Conservation (phyloP, 805 yeast species). For the Metschnikowia dekortorum region DNA sequence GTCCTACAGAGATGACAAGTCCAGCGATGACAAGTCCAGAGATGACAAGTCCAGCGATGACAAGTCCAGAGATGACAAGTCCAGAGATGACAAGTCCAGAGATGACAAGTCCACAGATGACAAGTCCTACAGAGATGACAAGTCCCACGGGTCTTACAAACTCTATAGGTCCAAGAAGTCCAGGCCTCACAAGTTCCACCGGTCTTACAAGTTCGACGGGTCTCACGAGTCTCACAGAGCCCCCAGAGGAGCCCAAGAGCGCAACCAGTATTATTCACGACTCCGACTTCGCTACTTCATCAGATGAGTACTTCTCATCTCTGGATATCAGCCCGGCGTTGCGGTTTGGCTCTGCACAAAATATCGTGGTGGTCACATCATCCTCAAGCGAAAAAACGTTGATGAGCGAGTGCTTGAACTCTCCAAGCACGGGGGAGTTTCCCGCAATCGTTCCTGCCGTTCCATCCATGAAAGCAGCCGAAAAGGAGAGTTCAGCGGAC, state of each 20-base stretch:
- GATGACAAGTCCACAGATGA: too few species aligned
- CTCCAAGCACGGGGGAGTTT: not conserved
- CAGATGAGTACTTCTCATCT: constrained; percentile 32
- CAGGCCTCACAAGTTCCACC: not conserved
- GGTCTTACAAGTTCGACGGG: not conserved
- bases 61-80: too few species aligned
- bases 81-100: too few species aligned
- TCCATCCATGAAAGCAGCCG: not conserved
- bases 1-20: too few species aligned
- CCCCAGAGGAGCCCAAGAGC: too few species aligned
- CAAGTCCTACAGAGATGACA: too few species aligned
- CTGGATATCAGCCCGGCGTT: constrained; percentile 22
- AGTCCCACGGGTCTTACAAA: too few species aligned
- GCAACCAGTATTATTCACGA: not conserved
- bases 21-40: too few species aligned
- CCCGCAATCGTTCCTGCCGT: not conserved
- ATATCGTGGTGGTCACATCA: constrained; percentile 2
- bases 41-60: too few species aligned
- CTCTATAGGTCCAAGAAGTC: not conserved
- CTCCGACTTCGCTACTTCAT: constrained; percentile 19
- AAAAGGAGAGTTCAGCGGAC: not conserved
- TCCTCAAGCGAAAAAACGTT: constrained; percentile 17
- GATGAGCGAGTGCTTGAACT: constrained; percentile 7
- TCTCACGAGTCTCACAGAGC: not conserved
- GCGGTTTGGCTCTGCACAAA: constrained; percentile 9